Base-by-base conservation (phyloP, 2,329 filamentous ascomycete species). In the Fusarium globosum region DNA sequence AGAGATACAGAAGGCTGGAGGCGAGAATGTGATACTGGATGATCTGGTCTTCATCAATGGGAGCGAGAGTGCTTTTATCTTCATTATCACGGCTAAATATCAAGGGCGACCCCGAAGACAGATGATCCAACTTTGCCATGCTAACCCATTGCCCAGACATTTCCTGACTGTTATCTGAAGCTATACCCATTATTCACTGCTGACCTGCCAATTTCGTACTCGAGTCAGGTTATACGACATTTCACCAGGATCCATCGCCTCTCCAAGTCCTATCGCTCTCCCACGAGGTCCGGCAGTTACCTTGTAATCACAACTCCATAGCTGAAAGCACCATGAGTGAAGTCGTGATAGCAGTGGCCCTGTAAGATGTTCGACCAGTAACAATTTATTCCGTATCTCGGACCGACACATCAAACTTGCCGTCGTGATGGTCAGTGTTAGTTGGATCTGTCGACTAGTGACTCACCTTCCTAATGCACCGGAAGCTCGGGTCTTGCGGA, bases 71-170 rank as follows among this genome's bases (percentile, higher is more conserved):
- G 35, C 18, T 53, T 53, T 18, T 39, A 53, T 39, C 14, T 1
- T 53, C 1, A 6, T 14, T 2, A n/a, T 21, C 10, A 7, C 20
- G 23, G 20, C 20, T n/a, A 7, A 53, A 5, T 7, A 1, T 18
- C 7, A 7, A 10, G 3, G 2, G 9, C 3, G 6, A 16, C 20
- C 18, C 51, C 35, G 35, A n/a, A 7, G 15, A 28, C 14, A 35
- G 35, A 28, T 8, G 6, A 28, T 10, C 10, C 4, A 39, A 28
- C 1, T n/a, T 18, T 1, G 39, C 0, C 10, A 16, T 6, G 11
- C 2, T 2, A 5, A 16, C 10, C 5, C 7, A 28, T 5, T 14
- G 0, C 6, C 0, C 11, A 20, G 4, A 4, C 48, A 26, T 26
- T 1, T 6, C 3, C 12, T 6, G 6, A 20, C n/a, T 26, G n/a